Conservation (phyloP, 495 filamentous ascomycete species). For the Usnea hakonensis region DNA sequence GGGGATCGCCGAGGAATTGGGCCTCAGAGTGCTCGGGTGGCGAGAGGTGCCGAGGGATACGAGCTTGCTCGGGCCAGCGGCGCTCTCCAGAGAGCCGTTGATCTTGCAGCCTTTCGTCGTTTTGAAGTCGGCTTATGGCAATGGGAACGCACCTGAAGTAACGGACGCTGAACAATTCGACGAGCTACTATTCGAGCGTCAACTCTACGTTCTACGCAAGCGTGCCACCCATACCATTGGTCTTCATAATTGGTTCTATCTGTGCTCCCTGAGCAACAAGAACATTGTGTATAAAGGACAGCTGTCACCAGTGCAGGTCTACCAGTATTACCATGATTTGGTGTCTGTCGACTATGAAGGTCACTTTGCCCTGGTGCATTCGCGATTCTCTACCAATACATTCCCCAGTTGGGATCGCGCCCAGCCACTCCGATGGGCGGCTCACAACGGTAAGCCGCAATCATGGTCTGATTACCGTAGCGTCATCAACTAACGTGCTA, state of each 20-base stretch:
- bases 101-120: constrained; percentile 97
- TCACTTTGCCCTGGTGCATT: constrained; percentile 96
- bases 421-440: constrained; percentile 93
- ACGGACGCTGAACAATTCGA: constrained; percentile 77
- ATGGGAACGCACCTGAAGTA: constrained; percentile 71
- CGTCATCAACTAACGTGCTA: constrained; percentile 30
- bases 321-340: constrained; percentile 97
- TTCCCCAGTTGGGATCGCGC: constrained; percentile 99
- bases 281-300: constrained; percentile 99
- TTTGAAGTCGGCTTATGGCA: constrained; percentile 74
- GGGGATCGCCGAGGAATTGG: constrained; percentile 80
- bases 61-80: constrained; percentile 85
- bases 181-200: constrained; percentile 78
- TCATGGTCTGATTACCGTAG: constrained; percentile 4
- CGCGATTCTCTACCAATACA: constrained; percentile 97
- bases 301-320: constrained; percentile 93
- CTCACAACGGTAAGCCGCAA: constrained; percentile 73
- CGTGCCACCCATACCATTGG: constrained; percentile 89
- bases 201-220: constrained; percentile 93
- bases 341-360: constrained; percentile 97
- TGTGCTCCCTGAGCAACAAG: constrained; percentile 95
- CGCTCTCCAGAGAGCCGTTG: constrained; percentile 85
- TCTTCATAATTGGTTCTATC: constrained; percentile 97
- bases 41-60: constrained; percentile 92
- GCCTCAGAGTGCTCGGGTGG: constrained; percentile 91